These are phyloP conservation scores for Paraphoma sp. DNA, from an alignment of 2,329 filamentous ascomycete species.

Conservation along the genomic window DNA sequence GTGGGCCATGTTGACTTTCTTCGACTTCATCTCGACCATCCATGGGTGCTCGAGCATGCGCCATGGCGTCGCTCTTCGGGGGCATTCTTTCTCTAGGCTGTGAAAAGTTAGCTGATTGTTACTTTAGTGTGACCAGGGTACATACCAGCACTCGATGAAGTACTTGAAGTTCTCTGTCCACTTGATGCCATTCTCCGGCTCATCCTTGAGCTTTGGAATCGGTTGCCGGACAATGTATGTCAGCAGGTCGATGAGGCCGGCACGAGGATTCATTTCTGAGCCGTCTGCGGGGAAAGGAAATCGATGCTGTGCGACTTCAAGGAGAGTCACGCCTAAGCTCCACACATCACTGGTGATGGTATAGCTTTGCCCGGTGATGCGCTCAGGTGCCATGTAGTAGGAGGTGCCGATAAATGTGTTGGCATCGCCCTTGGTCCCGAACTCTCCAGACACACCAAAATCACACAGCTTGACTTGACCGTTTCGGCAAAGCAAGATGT, in stretches of 20 bases:
- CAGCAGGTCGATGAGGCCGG: conserved; percentile 90
- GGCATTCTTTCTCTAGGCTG: conserved; percentile 92
- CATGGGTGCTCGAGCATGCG: conserved; percentile 99
- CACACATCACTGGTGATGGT: conserved; percentile 99
- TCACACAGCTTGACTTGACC: conserved; percentile 98
- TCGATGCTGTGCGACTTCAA: conserved; percentile 99
- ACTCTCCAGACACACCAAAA: conserved; percentile 96
- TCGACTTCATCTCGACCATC: conserved; percentile 95
- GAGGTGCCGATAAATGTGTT: conserved; percentile 99
- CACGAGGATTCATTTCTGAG: conserved; percentile 91
- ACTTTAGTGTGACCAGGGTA: conserved; percentile 30
- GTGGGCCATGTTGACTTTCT: conserved; percentile 96
- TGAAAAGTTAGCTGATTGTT: conserved; percentile 26
- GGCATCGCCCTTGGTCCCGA: conserved; percentile 96
- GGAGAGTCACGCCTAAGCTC: conserved; percentile 93
- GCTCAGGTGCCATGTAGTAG: conserved; percentile 99
- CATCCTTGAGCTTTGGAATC: conserved; percentile 94
- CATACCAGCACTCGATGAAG: conserved; percentile 98
- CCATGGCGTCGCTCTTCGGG: conserved; percentile 90
- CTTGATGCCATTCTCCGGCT: conserved; percentile 84
- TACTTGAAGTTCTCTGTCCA: conserved; percentile 99
- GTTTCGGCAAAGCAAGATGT: conserved; percentile 85
- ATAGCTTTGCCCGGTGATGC: conserved; percentile 96
- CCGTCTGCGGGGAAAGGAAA: conserved; percentile 98
- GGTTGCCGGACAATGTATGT: conserved; percentile 97